Conservation (phyloP, 331 rosid genomes). For the Phaseolus coccineus region DNA sequence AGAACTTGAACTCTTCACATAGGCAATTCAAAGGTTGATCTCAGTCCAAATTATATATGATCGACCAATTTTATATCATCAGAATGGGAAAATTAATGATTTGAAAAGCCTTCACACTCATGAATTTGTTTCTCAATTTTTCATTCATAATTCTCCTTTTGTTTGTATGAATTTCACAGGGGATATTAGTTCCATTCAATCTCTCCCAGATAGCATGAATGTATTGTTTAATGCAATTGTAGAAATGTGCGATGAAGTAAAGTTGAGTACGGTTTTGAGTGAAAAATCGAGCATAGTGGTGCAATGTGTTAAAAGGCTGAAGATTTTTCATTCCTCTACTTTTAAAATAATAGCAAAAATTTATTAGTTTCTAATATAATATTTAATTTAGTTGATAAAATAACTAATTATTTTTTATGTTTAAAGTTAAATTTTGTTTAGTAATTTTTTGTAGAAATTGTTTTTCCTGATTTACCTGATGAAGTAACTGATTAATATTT, state of each 20-base stretch:
- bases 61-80: too few species aligned
- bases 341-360: background rate
- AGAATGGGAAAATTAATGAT: too few species aligned
- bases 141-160: too few species aligned
- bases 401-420: too few species aligned
- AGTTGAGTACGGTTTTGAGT: background rate
- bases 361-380: background rate
- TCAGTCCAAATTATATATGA: too few species aligned
- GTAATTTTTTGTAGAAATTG: too few species aligned
- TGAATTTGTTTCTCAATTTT: too few species aligned
- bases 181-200: conserved; percentile 38
- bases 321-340: background rate
- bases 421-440: too few species aligned
- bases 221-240: conserved; percentile 34
- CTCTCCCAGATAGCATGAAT: conserved; percentile 58
- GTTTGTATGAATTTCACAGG: conserved; percentile 43
- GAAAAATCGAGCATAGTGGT: conserved; percentile 38
- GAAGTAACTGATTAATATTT: too few species aligned
- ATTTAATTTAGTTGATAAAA: too few species aligned
- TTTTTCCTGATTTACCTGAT: too few species aligned
- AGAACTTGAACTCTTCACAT: conserved; percentile 38
- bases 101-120: too few species aligned
- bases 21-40: conserved; percentile 36
- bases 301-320: conserved; percentile 46
- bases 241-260: conserved; percentile 39